phyloP scores from a whole-genome alignment of 257 asterid species.

The Oldenlandia corymbosa region DNA sequence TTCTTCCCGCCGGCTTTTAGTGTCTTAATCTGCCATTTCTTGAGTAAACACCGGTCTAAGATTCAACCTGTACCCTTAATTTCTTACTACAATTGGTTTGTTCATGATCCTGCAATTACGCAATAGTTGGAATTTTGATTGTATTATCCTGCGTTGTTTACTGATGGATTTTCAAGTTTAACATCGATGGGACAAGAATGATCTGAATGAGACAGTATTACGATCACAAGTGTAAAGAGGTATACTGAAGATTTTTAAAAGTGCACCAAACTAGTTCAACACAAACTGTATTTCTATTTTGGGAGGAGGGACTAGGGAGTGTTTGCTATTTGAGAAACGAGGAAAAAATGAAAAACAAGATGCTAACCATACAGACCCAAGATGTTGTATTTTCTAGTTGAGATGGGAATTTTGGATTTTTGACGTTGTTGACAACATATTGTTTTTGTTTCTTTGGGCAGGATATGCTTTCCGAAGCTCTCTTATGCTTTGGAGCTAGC shows the following conservation, averaged over 20 bases:
- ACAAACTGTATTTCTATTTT: too few relatives aligned
- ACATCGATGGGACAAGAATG: background rate
- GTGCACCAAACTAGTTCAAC: too few relatives aligned
- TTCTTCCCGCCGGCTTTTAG: background rate
- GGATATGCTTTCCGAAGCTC: constrained; percentile 79
- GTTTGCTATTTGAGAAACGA: too few relatives aligned
- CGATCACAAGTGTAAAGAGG: too few relatives aligned
- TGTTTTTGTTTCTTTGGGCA: constrained; percentile 16
- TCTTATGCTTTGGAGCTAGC: constrained; percentile 81
- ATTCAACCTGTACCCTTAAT: background rate
- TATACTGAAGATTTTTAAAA: too few relatives aligned
- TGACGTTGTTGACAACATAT: background rate
- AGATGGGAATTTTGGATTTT: background rate
- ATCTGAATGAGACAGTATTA: too few relatives aligned
- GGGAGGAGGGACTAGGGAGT: too few relatives aligned
- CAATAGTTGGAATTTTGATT: background rate
- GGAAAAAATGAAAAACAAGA: too few relatives aligned
- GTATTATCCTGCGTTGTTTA: background rate
- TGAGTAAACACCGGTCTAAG: background rate
- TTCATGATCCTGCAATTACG: background rate
- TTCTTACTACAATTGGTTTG: too few relatives aligned
- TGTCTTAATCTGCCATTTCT: background rate
- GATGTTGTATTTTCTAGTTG: constrained; percentile 5
- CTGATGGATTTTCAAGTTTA: constrained; percentile 1
- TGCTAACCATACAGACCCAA: too few relatives aligned